A percentile compares a stretch with the other conserved stretches of the same genome.
Evolutionary conservation across 495 filamentous ascomycete genomes (phyloP).

Genomic region (Evansstolkia leycettana): DNA sequence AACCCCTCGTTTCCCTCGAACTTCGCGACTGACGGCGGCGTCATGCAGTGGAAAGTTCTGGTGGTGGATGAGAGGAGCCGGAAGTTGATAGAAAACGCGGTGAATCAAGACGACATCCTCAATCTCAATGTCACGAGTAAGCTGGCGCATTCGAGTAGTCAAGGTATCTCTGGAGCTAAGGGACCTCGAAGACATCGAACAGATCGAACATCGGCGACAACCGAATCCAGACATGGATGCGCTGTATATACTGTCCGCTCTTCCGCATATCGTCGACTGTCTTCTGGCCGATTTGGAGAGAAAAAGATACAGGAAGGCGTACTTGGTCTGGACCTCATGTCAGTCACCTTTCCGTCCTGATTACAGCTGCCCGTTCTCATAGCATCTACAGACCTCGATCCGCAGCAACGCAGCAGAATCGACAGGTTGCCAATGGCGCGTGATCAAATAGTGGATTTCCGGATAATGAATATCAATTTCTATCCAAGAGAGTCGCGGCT

Average conservation of each 20-base stretch:
- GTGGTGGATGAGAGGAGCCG: constrained; percentile 72
- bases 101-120: constrained; percentile 90
- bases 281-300: constrained; percentile 83
- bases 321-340: constrained; percentile 79
- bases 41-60: constrained; percentile 81
- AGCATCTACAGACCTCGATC: constrained; percentile 35
- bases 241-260: constrained; percentile 78
- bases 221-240: constrained; percentile 83
- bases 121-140: constrained; percentile 90
- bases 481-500: constrained; percentile 85
- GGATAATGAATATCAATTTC: constrained; percentile 72
- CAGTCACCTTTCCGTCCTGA: constrained; percentile 14
- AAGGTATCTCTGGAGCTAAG: constrained; percentile 2
- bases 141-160: constrained; percentile 10
- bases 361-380: constrained; percentile 1
- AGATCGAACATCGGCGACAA: constrained; percentile 72
- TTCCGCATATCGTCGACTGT: constrained; percentile 81
- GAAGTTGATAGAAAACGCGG: constrained; percentile 72
- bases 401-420: constrained; percentile 39
- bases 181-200: constrained; percentile 62
- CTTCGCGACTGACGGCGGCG: constrained; percentile 16
- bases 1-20: constrained; percentile 10
- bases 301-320: constrained; percentile 58
- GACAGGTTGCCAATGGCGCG: constrained; percentile 49
- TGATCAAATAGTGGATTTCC: constrained; percentile 59